Conservation (phyloP, 2,329 filamentous ascomycete genomes). For the Westerdykella ornata region DNA sequence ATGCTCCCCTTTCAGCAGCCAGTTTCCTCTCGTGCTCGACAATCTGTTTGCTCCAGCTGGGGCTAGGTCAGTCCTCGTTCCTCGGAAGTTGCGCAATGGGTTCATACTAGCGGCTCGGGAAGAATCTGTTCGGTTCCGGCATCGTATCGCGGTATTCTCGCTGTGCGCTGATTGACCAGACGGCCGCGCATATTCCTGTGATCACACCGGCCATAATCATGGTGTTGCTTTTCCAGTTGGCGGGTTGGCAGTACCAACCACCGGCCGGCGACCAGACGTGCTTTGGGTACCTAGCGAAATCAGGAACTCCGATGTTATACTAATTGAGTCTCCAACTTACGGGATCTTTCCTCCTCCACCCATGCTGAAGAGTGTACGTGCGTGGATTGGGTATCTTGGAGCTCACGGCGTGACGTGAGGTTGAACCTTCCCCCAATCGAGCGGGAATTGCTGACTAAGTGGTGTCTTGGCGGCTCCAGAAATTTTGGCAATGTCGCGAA, state of each 20-base stretch:
- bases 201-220: slow-evolving; percentile 64
- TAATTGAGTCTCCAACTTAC: slow-evolving; percentile 39
- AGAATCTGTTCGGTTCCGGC: slow-evolving; percentile 71
- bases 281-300: slow-evolving; percentile 71
- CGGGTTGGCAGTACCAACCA: slow-evolving; percentile 93
- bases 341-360: slow-evolving; percentile 64
- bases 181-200: slow-evolving; percentile 59
- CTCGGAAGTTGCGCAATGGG: slow-evolving; percentile 3
- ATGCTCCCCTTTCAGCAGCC: slow-evolving; percentile 21
- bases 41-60: slow-evolving; percentile 66
- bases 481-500: slow-evolving; percentile 30
- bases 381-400: slow-evolving; percentile 12
- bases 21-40: slow-evolving; percentile 58
- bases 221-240: slow-evolving; percentile 94
- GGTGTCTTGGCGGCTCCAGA: slow-evolving; percentile 20
- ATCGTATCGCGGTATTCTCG: slow-evolving; percentile 67
- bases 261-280: slow-evolving; percentile 98
- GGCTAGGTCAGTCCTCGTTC: slow-evolving; percentile 21
- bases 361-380: slow-evolving; percentile 55
- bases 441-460: slow-evolving; percentile 4
- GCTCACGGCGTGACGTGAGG: slow-evolving; percentile 17
- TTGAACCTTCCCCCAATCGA: slow-evolving; percentile 3
- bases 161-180: slow-evolving; percentile 67
- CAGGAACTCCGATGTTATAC: slow-evolving; percentile 8
- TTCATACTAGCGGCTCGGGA: slow-evolving; percentile 75